A percentile compares a stretch with the other conserved stretches of the same genome.
These are phyloP conservation scores for Chondrostereum purpureum DNA, from an alignment of 1,284 basidiomycete species.

Conservation along the genomic window DNA sequence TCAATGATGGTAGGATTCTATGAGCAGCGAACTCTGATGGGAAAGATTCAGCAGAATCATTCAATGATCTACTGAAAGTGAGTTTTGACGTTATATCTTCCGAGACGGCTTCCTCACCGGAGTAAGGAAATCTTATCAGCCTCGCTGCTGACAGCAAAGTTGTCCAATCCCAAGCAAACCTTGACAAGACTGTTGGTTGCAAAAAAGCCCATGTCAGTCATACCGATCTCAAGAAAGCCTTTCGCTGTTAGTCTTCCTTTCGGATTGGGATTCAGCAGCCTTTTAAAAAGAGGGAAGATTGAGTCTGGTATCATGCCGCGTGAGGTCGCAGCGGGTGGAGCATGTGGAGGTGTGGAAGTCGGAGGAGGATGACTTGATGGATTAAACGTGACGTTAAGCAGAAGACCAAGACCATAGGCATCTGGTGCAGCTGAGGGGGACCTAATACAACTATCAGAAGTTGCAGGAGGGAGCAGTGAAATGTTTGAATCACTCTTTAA, in stretches of 20 bases:
- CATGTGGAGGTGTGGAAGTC: slow-evolving; percentile 63
- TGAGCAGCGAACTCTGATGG: slow-evolving; percentile 85
- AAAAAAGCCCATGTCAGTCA: slow-evolving; percentile 83
- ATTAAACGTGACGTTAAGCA: slow-evolving; percentile 85
- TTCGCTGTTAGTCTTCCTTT: slow-evolving; percentile 74
- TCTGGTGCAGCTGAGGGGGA: slow-evolving; percentile 69
- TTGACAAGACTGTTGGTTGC: slow-evolving; percentile 78
- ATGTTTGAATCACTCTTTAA: slow-evolving; percentile 66
- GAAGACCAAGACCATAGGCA: slow-evolving; percentile 80
- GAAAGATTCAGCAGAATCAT: slow-evolving; percentile 74
- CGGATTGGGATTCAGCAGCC: slow-evolving; percentile 83
- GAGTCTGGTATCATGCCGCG: slow-evolving; percentile 74
- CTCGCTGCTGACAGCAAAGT: slow-evolving; percentile 81
- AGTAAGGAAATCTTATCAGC: slow-evolving; percentile 75
- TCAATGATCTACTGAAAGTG: slow-evolving; percentile 51
- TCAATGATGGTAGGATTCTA: slow-evolving; percentile 82
- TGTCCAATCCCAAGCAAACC: slow-evolving; percentile 82
- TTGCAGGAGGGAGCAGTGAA: not conserved
- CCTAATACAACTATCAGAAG: slow-evolving; percentile 31
- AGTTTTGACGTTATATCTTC: not conserved
- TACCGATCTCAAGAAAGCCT: slow-evolving; percentile 75
- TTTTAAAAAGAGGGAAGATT: slow-evolving; percentile 81
- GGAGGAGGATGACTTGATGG: slow-evolving; percentile 66
- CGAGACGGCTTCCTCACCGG: slow-evolving; percentile 36
- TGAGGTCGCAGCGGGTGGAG: slow-evolving; percentile 65